Conservation (phyloP, 441 rosid genomes). For the Pelargonium myrrhifolium region DNA sequence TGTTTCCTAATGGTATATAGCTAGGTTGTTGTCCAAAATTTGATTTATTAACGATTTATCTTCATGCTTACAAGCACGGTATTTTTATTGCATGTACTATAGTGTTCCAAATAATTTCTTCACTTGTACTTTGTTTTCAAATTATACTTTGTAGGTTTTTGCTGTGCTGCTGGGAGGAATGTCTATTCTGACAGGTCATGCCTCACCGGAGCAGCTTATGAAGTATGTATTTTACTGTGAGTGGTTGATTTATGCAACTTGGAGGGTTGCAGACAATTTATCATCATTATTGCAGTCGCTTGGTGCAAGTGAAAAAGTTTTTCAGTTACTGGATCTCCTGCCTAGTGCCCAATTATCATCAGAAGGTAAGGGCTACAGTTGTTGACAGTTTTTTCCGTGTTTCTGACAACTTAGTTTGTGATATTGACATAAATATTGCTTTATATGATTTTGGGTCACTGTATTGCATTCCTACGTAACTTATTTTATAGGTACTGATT, state of each 20-base stretch:
- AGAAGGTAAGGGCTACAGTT: constrained; percentile 26
- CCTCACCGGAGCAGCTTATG: constrained; percentile 34
- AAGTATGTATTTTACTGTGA: constrained; percentile 39
- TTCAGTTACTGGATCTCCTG: constrained; percentile 31
- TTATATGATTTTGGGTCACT: constrained; percentile 11
- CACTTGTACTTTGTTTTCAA: neutral
- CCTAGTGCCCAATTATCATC: constrained; percentile 26
- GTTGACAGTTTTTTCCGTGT: neutral
- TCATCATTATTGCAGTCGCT: constrained; percentile 30
- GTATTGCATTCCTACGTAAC: neutral
- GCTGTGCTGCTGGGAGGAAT: constrained; percentile 38
- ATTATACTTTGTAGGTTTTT: constrained; percentile 24
- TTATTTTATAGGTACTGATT: neutral
- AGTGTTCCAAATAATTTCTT: neutral
- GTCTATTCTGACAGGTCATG: constrained; percentile 28
- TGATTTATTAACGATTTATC: no score
- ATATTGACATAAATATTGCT: neutral
- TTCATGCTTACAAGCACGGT: neutral
- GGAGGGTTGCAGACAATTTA: constrained; percentile 40
- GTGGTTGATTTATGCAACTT: constrained; percentile 43
- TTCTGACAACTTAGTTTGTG: neutral
- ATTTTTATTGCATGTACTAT: neutral
- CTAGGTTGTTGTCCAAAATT: no score
- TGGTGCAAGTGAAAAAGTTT: constrained; percentile 40
- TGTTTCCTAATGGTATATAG: no score